Percentiles rank a stretch among this genome's conserved stretches.
Evolutionary conservation across 2,329 filamentous ascomycete genomes (phyloP).

Genomic region (Hypoxylon sp.): DNA sequence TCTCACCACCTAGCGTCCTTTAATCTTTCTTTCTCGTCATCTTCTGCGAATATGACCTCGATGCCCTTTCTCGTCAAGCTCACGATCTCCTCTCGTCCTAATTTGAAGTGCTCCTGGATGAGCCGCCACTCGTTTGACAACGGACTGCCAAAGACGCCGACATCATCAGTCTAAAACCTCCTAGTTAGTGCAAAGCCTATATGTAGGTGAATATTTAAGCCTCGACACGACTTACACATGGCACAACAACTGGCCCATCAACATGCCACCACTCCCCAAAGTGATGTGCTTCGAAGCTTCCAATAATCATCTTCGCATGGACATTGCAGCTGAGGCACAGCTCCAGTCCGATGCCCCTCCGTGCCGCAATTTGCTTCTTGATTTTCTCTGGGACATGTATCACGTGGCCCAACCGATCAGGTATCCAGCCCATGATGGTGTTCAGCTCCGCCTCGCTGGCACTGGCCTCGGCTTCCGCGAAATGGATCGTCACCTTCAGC

Average conservation of each 20-base stretch:
- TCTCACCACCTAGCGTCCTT: slow-evolving; percentile 63
- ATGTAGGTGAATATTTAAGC: neutral
- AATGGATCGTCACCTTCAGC: slow-evolving; percentile 79
- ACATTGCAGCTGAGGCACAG: slow-evolving; percentile 87
- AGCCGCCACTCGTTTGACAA: slow-evolving; percentile 83
- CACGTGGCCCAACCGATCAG: slow-evolving; percentile 81
- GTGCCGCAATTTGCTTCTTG: slow-evolving; percentile 64
- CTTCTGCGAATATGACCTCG: slow-evolving; percentile 74
- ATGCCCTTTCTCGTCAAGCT: slow-evolving; percentile 71
- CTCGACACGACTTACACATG: slow-evolving; percentile 70
- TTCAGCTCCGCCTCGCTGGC: slow-evolving; percentile 71
- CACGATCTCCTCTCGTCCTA: slow-evolving; percentile 63
- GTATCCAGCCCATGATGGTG: slow-evolving; percentile 73
- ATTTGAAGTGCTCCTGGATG: slow-evolving; percentile 76
- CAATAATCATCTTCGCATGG: slow-evolving; percentile 77
- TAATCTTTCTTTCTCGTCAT: slow-evolving; percentile 71
- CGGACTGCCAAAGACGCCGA: slow-evolving; percentile 82
- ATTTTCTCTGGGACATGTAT: slow-evolving; percentile 76
- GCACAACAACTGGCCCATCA: slow-evolving; percentile 70
- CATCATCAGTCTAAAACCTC: slow-evolving; percentile 78
- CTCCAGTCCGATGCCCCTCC: slow-evolving; percentile 74
- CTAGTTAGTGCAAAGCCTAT: slow-evolving; percentile 9
- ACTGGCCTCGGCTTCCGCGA: slow-evolving; percentile 76
- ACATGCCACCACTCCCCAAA: slow-evolving; percentile 78
- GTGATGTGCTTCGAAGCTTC: slow-evolving; percentile 77